A percentile compares a stretch with the other conserved stretches of the same genome.
phyloP scores from a whole-genome alignment of 257 asterid genomes.

The Solanum gandarillasii region DNA sequence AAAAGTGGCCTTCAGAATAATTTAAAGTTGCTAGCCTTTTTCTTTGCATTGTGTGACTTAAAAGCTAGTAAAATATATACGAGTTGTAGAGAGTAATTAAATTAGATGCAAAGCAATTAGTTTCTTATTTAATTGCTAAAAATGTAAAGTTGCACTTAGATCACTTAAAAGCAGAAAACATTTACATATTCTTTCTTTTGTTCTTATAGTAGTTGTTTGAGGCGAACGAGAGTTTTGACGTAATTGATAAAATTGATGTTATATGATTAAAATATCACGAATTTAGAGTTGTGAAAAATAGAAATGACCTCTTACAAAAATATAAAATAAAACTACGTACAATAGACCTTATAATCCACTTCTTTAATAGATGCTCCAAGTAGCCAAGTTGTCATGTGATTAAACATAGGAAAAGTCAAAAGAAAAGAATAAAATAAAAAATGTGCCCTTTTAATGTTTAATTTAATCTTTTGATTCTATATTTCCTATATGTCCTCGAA shows the following conservation, averaged over 20 bases:
- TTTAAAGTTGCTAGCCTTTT: neutral
- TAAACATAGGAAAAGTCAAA: neutral
- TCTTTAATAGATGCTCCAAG: neutral
- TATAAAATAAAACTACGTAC: neutral
- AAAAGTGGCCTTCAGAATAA: neutral
- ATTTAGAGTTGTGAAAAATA: accelerated
- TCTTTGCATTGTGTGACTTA: neutral
- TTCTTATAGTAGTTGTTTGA: neutral
- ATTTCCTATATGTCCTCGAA: neutral
- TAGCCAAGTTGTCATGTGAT: neutral
- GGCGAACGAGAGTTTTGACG: accelerated
- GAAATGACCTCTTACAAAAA: accelerated
- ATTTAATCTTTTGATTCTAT: neutral
- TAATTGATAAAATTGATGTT: neutral
- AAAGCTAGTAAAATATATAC: neutral
- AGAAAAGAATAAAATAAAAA: neutral
- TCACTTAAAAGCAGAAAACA: neutral
- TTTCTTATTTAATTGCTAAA: neutral
- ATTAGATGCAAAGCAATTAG: neutral
- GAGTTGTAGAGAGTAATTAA: neutral
- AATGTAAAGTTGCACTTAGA: neutral
- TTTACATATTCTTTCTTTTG: neutral
- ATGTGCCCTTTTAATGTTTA: neutral
- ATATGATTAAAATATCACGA: accelerated
- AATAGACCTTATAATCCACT: accelerated